Conservation (phyloP, 108 stramenopile species). For the Asterionellopsis glacialis region DNA sequence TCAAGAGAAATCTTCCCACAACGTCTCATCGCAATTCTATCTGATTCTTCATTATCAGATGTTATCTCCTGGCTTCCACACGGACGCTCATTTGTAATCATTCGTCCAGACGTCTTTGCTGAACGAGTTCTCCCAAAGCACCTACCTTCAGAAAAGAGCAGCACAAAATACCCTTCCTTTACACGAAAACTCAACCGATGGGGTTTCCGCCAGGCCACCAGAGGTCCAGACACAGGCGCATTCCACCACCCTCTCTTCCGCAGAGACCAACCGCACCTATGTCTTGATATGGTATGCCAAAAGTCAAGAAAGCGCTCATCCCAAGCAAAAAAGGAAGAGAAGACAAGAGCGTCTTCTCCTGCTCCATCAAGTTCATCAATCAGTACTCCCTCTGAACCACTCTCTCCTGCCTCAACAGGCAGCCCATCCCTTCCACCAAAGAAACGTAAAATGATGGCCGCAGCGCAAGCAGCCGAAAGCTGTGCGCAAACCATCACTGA, state of each 20-base stretch:
- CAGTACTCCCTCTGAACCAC: background rate
- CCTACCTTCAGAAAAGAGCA: conserved; percentile 47
- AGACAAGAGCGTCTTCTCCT: background rate
- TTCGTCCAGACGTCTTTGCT: conserved; percentile 74
- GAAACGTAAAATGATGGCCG: background rate
- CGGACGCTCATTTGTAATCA: conserved; percentile 69
- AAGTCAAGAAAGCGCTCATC: conserved; percentile 36
- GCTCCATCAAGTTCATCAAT: too few species aligned
- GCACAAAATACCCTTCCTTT: conserved; percentile 74
- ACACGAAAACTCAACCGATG: conserved; percentile 79
- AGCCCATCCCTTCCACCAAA: background rate
- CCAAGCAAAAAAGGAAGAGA: conserved; percentile 1
- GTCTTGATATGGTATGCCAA: conserved; percentile 71
- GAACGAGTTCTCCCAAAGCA: conserved; percentile 62
- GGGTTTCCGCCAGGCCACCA: conserved; percentile 81
- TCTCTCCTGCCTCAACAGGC: background rate
- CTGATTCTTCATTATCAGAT: conserved; percentile 46
- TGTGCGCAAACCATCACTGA: background rate
- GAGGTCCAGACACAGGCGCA: conserved; percentile 76
- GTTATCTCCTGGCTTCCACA: conserved; percentile 79
- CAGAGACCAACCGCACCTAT: conserved; percentile 54
- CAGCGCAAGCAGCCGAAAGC: background rate
- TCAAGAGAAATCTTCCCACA: conserved; percentile 65
- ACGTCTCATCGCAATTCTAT: conserved; percentile 58
- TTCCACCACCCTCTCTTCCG: conserved; percentile 74